These are phyloP conservation scores for Lactarius psammicola DNA, from an alignment of 768 basidiomycete species.

Conservation along the genomic window DNA sequence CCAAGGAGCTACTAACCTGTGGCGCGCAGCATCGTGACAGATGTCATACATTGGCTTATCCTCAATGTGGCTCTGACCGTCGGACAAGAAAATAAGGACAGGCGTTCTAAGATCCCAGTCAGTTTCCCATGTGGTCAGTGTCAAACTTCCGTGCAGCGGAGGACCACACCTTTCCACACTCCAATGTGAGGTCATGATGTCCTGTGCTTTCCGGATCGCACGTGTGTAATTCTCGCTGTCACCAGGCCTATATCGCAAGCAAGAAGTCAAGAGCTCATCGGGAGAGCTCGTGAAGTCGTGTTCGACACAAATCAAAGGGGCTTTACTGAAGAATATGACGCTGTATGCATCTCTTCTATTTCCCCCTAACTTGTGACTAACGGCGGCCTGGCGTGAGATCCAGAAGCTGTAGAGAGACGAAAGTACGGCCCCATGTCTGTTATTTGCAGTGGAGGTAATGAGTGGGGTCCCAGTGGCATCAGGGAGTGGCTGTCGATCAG, in stretches of 20 bases:
- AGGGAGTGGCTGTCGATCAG: conserved; percentile 45
- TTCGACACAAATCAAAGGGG: conserved; percentile 31
- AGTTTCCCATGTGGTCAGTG: conserved; percentile 1
- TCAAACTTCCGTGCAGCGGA: background rate
- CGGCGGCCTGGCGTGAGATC: conserved; percentile 46
- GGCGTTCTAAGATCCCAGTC: conserved; percentile 39
- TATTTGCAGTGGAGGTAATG: conserved; percentile 41
- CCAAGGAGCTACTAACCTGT: conserved; percentile 38
- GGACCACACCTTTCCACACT: conserved; percentile 49
- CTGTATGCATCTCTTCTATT: conserved; percentile 53
- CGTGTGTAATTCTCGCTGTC: conserved; percentile 46
- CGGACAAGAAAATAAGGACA: conserved; percentile 55
- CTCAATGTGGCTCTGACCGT: conserved; percentile 45
- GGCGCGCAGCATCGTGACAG: conserved; percentile 42
- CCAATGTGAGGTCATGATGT: conserved; percentile 48
- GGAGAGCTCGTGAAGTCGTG: conserved; percentile 50
- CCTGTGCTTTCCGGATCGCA: conserved; percentile 41
- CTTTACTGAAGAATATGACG: conserved; percentile 46
- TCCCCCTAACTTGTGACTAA: conserved; percentile 31
- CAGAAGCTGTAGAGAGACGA: conserved; percentile 56
- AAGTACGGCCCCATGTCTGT: conserved; percentile 58
- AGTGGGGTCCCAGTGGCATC: conserved; percentile 41
- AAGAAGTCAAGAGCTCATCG: conserved; percentile 41
- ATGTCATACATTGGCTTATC: conserved; percentile 43
- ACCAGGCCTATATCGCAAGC: conserved; percentile 37